Evolutionary conservation across 2,329 filamentous ascomycete species (phyloP), one percentile per base, ranked within the genome.

Genomic region (Chaetomiaceae sp.): DNA sequence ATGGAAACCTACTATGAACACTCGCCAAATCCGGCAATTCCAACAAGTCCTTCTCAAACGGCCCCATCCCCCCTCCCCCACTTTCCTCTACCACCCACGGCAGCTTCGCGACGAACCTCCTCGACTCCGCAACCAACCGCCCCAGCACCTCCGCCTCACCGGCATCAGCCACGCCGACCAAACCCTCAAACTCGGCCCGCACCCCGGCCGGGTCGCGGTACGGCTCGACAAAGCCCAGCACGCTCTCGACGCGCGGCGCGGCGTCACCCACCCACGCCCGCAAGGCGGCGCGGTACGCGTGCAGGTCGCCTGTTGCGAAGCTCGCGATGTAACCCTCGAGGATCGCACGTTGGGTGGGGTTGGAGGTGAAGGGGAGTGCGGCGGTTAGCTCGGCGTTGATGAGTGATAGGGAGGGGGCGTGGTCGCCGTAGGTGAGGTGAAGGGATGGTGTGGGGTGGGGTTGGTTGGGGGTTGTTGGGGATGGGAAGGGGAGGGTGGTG

Each of bases 31-130:
- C 84, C 0, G 84, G 84, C 30, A 79, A 78, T 11, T 85, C 68
- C 60, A 88, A 88, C 42, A 78, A 76, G 57, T 80, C 77, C 59
- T 86, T 87, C 62, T 88, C 84, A 58, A 88, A 88, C 0, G 77
- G 76, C 8, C 69, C 69, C 47, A 67, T 71, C 0, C 64, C 63
- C 35, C 22, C 22, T 9, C 22, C 22, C 22, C 61, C 57, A 48
- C 66, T 66, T 9, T 62, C 59, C 4, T 48, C 7, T 3, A 70
- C 68, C 9, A 72, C 68, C 84, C 84, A 88, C 1, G 84, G 84
- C 2, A 88, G 67, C 43, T 79, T 76, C 2, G 78, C 75, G 38
- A 88, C 87, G 63, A 85, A 81, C 43, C 68, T 70, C 20, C 78
- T 74, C 1, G 84, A 83, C 35, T 75, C 74, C 20, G 79, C 72